phyloP scores from a whole-genome alignment of 805 yeast genomes.

The Lachancea sp. region DNA sequence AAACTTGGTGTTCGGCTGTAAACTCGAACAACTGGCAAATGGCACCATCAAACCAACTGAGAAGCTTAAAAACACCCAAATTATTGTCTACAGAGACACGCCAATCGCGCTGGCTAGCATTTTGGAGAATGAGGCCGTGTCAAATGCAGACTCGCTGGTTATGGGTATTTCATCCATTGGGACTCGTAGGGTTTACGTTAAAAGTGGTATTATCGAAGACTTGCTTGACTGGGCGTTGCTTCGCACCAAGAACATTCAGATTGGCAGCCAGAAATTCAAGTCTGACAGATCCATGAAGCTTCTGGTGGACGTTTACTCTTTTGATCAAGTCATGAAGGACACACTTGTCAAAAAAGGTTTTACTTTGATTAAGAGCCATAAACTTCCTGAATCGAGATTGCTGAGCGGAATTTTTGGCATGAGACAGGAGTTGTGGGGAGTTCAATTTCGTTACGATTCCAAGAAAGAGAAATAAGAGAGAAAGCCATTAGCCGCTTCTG shows the following conservation, averaged over 20 bases:
- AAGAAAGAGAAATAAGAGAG: slow-evolving; percentile 10
- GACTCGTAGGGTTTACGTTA: slow-evolving; percentile 60
- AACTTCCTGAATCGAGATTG: slow-evolving; percentile 25
- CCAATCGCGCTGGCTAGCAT: slow-evolving; percentile 60
- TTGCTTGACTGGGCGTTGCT: slow-evolving; percentile 54
- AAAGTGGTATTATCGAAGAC: slow-evolving; percentile 58
- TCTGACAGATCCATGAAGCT: slow-evolving; percentile 32
- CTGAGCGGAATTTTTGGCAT: slow-evolving; percentile 30
- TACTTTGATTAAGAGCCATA: slow-evolving; percentile 29
- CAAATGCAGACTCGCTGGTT: slow-evolving; percentile 38
- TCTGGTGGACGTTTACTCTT: slow-evolving; percentile 45
- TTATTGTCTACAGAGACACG: slow-evolving; percentile 57
- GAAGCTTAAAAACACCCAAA: slow-evolving; percentile 44
- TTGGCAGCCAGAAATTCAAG: slow-evolving; percentile 29
- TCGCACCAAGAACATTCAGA: slow-evolving; percentile 38
- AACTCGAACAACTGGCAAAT: slow-evolving; percentile 43
- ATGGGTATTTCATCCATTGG: slow-evolving; percentile 54
- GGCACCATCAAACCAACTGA: slow-evolving; percentile 20
- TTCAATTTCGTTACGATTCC: slow-evolving; percentile 33
- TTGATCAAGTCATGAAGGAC: slow-evolving; percentile 39
- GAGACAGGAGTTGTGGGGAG: slow-evolving; percentile 30
- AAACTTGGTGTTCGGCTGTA: slow-evolving; percentile 42
- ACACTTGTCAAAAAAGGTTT: slow-evolving; percentile 41
- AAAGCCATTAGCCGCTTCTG: neutral
- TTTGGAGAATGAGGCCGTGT: slow-evolving; percentile 38